Conservation (phyloP, 352 stramenopile species). For the Phytophthora hybrid region DNA sequence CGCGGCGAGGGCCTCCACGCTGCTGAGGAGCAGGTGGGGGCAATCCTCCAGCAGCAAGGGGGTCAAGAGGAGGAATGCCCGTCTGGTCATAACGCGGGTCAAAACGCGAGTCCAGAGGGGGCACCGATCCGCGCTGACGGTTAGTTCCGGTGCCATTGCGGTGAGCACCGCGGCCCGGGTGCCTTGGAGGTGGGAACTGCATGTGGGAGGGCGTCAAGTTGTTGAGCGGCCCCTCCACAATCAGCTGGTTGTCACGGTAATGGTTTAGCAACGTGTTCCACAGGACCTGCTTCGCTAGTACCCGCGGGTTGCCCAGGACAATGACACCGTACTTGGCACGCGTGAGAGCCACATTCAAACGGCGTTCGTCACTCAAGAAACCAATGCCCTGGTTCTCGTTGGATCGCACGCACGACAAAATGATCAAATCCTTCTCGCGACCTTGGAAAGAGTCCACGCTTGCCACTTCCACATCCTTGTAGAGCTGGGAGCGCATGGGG, state of each 20-base stretch:
- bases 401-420: conserved; percentile 98
- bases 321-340: conserved; percentile 99
- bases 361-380: conserved; percentile 98
- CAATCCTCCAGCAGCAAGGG: conserved; percentile 37
- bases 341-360: conserved; percentile 99
- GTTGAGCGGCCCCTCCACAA: conserved; percentile 97
- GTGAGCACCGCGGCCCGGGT: conserved; percentile 43
- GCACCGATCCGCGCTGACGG: conserved; percentile 62
- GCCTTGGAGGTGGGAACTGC: conserved; percentile 92
- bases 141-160: conserved; percentile 45
- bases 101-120: conserved; percentile 86
- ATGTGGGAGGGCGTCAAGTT: conserved; percentile 98
- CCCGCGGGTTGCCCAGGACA: conserved; percentile 97
- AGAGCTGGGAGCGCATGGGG: conserved; percentile 93
- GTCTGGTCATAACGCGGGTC: conserved; percentile 83
- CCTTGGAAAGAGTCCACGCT: conserved; percentile 99
- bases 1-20: conserved; percentile 40
- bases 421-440: conserved; percentile 99
- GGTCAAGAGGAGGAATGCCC: conserved; percentile 27
- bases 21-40: conserved; percentile 50
- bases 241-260: conserved; percentile 96
- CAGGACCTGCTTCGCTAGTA: conserved; percentile 97
- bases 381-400: conserved; percentile 99
- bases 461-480: conserved; percentile 99
- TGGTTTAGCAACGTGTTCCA: conserved; percentile 98